Conservation (phyloP, 2,329 filamentous ascomycete genomes). For the Penicillium sp. region DNA sequence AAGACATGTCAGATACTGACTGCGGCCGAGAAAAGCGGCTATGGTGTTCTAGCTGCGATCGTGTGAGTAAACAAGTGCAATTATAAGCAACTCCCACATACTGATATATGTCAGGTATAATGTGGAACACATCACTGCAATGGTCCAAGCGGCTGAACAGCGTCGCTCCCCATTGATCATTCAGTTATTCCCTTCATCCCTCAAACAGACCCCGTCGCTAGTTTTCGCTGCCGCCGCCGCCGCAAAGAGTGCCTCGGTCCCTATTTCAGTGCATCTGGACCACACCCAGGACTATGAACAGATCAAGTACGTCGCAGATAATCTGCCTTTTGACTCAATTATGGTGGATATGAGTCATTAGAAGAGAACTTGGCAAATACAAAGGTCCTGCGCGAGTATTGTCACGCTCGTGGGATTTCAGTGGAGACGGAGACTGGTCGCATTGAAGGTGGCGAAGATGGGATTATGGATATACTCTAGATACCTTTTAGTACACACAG, state of each 20-base stretch:
- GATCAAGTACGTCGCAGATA: constrained; percentile 58
- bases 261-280: constrained; percentile 62
- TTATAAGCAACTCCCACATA: not conserved
- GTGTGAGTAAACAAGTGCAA: constrained; percentile 6
- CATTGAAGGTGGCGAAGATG: constrained; percentile 50
- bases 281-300: constrained; percentile 62
- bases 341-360: constrained; percentile 74
- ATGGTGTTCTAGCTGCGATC: constrained; percentile 21
- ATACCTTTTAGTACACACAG: too few relatives aligned
- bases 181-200: constrained; percentile 69
- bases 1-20: constrained; percentile 16
- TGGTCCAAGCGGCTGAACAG: constrained; percentile 64
- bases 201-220: constrained; percentile 54
- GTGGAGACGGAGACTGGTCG: constrained; percentile 66
- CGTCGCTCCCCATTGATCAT: constrained; percentile 66
- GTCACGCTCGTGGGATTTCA: constrained; percentile 62
- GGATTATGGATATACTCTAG: constrained; percentile 56
- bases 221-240: constrained; percentile 54
- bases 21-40: constrained; percentile 15
- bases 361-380: constrained; percentile 66
- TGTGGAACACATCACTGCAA: constrained; percentile 65
- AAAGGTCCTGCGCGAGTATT: constrained; percentile 59
- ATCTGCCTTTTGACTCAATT: constrained; percentile 63
- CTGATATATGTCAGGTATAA: constrained; percentile 53
- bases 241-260: constrained; percentile 55